These are phyloP conservation scores for Toxicodendron radicans DNA, from an alignment of 345 rosid genomes.

Conservation along the genomic window DNA sequence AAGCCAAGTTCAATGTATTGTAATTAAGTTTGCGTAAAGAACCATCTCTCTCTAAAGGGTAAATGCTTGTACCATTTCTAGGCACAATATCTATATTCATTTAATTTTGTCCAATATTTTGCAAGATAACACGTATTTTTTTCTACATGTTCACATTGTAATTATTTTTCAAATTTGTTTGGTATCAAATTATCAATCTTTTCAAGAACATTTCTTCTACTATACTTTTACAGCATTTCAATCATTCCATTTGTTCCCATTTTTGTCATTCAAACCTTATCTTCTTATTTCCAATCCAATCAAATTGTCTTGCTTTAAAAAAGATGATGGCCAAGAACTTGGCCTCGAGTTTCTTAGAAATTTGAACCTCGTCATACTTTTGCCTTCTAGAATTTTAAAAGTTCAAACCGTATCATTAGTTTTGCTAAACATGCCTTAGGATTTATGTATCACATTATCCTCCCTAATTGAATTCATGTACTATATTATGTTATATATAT, in stretches of 20 bases:
- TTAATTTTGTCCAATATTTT: not conserved
- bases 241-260: constrained; percentile 1
- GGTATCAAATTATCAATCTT: too few species aligned
- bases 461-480: too few species aligned
- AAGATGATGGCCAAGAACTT: constrained; percentile 23
- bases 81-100: not conserved
- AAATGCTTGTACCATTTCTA: constrained; percentile 30
- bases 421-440: not conserved
- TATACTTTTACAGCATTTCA: not conserved
- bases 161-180: constrained; percentile 13
- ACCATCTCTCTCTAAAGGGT: constrained; percentile 34
- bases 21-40: constrained; percentile 59
- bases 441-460: too few species aligned
- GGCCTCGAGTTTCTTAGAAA: not conserved
- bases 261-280: constrained; percentile 15
- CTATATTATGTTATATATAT: not conserved
- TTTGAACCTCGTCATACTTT: not conserved
- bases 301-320: not conserved
- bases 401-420: not conserved
- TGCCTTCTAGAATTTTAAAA: not conserved
- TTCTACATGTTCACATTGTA: constrained; percentile 10
- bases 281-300: not conserved
- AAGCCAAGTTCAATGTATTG: constrained; percentile 54
- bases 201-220: too few species aligned
- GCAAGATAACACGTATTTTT: not conserved